Evolutionary conservation across 1,139 yeast genomes (phyloP), one percentile per base, ranked within the genome.

Genomic region (Taphrina wiesneri): DNA sequence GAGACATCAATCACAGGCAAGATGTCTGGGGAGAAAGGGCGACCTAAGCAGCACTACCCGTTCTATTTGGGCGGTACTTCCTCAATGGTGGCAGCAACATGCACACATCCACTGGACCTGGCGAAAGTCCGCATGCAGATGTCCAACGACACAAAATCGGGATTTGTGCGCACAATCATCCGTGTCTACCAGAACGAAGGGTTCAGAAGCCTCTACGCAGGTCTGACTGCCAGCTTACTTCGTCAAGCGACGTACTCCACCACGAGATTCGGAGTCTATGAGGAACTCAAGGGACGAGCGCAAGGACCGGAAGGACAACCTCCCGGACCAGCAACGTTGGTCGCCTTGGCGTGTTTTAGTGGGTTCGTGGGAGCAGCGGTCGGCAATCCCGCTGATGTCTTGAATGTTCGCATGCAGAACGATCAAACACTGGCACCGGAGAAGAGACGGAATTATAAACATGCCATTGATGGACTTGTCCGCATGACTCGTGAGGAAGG

Each of bases 211-310:
- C 81, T 88, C 28, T 90, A 90, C 74, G 85, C 90, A 0, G 96
- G 96, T 0, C 80, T 90, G 61, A 84, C 89, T 63, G 96, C 96
- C 0, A 87, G 95, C 1, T 77, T 90, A 62, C 79, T 90, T 68
- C 84, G 96, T 74, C 96, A 90, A 76, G 96, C 90, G 0, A 90
- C 96, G 0, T 90, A 90, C 75, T 88, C 96, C 0, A 87, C 96
- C 1, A 86, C 90, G 1, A 80, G 96, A 73, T 90, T 90, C 74
- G 96, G 96, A 28, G 84, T 86, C 21, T 90, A 90, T 75, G 96
- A 90, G 74, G 81, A 79, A 69, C 78, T 89, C 72, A 90, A 90
- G 73, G 90, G 86, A 59, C 39, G 57, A 23, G 39, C 61, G 3
- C 13, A 28, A 5, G 46, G 26, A 70, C 73, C 9, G 72, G 77